Conservation (phyloP, 495 filamentous ascomycete genomes). For the Neohortaea acidophila region DNA sequence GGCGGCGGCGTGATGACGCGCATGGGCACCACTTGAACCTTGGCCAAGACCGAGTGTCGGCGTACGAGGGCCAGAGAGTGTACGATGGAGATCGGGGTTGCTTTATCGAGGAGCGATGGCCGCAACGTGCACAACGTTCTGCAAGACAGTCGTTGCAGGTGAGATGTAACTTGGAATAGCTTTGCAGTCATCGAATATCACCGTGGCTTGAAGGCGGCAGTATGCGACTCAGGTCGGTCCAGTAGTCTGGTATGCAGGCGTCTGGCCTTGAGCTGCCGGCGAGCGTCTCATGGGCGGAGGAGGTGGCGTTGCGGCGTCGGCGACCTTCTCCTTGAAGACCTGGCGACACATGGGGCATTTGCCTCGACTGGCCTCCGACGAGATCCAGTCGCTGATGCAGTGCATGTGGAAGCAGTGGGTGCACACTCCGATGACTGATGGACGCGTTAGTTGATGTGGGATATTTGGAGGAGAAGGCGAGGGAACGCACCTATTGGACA, state of each 20-base stretch:
- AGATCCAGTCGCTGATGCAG: constrained; percentile 89
- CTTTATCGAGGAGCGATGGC: neutral
- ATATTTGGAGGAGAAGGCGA: neutral
- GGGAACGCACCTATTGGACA: constrained; percentile 64
- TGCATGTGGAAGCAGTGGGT: constrained; percentile 98
- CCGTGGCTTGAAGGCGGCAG: neutral
- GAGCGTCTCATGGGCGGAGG: neutral
- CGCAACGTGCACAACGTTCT: neutral
- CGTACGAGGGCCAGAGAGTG: neutral
- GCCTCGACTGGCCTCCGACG: constrained; percentile 82
- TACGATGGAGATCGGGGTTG: neutral
- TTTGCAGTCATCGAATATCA: neutral
- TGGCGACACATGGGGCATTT: constrained; percentile 97
- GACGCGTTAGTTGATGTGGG: neutral
- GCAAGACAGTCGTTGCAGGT: neutral
- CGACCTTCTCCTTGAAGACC: constrained; percentile 15
- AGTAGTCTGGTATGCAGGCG: neutral
- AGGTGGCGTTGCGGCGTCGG: neutral
- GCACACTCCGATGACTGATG: constrained; percentile 79
- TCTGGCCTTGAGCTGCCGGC: neutral
- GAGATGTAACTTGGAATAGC: neutral
- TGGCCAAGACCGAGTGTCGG: neutral
- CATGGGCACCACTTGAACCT: neutral
- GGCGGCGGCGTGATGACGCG: neutral
- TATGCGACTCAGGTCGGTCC: neutral